Evolutionary conservation across 2,329 filamentous ascomycete genomes (phyloP), one percentile per base, ranked within the genome.

Genomic region (Chrysosporium keratinophilum): DNA sequence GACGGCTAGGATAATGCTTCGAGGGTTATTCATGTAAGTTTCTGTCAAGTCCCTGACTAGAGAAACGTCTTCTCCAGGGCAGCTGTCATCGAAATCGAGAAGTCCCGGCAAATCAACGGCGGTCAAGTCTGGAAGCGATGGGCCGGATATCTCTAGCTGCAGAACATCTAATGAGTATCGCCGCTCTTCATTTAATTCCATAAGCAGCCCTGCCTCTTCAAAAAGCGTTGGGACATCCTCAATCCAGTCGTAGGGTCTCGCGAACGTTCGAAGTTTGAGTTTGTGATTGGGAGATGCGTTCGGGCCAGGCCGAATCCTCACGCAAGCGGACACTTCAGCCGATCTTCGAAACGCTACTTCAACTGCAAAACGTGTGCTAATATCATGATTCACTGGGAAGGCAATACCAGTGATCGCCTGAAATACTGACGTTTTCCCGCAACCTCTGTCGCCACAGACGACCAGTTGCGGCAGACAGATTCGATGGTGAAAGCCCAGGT

Each of bases 81-180:
- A 77, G 52, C 77, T 72, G 31, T 73, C 70, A 57, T 76, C 79
- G 59, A 74, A 74, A 7, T 79, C 76, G 28, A 82, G 76, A 1
- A 83, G 67, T 1, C 81, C 80, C 0, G 80, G 81, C 34, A 84
- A 69, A 64, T 84, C 81, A 6, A 83, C 78, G 1, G 83, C 71
- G 0, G 79, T 83, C 42, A 84, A 65, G 14, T 83, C 72, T 1
- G 79, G 78, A 69, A 79, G 76, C 10, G 79, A 75, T 0, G 79
- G 80, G 0, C 80, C 80, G 10, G 72, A 74, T 61, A 82, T 76
- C 59, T 83, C 79, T 0, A 83, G 74, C 0, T 80, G 75, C 5
- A 83, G 71, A 19, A 81, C 75, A 71, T 78, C 65, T 67, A 76
- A 58, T 15, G 57, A 61, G 40, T 62, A 58, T 57, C 61, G 54